Base-by-base conservation (phyloP, 2,329 filamentous ascomycete genomes). In the Rutstroemia sp. region DNA sequence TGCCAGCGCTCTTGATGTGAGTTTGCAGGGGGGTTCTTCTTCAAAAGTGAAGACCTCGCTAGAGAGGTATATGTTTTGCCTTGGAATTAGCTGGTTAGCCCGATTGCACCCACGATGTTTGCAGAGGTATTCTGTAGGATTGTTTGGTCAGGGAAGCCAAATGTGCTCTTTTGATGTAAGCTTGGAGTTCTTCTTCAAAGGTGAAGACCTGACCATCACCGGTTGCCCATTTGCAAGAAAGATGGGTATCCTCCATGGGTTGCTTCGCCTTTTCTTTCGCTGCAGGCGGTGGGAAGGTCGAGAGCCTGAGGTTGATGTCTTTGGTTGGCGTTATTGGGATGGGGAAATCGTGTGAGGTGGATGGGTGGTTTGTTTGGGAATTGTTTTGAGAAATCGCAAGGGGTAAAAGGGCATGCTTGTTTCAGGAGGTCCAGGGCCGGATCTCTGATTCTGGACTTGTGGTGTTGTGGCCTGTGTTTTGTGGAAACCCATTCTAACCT, bases 91-190 rank as follows among this genome's bases (percentile, higher is more conserved):
- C 19, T 19, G 3, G 19, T 19, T 2, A 19, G 19, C 19, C 19
- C 82, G 77, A 37, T 71, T 72, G 67, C 83, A 86, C 44, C 73
- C 75, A 14, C 74, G 69, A 83, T 83, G 86, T 42, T 70, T 71
- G 63, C 81, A 84, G 16, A 70, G 66, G 57, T 78, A 82, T 2
- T 78, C 78, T 19, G 19, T 3, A 19, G 14, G 70, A 65, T 3
- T 70, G 69, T 59, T 78, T 78, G 45, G 71, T 71, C 47, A 79
- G 65, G 8, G 66, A 59, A 56, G 73, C 74, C 27, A 80, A 71
- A 64, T 85, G 82, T 2, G 68, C 68, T 10, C 73, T 65, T 21
- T 78, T 77, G 58, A 81, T 75, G 64, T 86, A 82, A 19, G 73
- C 69, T 62, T 84, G 81, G 37, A 86, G 72, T 5, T 75, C 73